Evolutionary conservation across 1,284 basidiomycete species (phyloP).

Genomic region (Ustilago loliicola): DNA sequence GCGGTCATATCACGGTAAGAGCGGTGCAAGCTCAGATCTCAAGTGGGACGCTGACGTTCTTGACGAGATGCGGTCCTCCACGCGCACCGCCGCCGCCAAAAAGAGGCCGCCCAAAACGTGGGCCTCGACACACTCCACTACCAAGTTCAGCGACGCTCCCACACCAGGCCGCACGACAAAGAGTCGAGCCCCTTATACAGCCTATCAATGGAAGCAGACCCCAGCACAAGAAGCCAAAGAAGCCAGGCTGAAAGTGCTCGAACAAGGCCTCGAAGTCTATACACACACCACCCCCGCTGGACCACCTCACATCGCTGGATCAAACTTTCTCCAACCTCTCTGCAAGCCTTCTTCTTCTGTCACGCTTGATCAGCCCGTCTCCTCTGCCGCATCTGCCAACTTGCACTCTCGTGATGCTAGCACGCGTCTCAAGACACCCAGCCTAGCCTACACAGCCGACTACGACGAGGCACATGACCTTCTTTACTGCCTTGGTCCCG

Average conservation of each 20-base stretch:
- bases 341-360: conserved; percentile 14
- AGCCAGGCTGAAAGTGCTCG: conserved; percentile 24
- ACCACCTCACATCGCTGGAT: conserved; percentile 14
- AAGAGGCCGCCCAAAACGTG: conserved; percentile 40
- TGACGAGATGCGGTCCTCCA: conserved; percentile 27
- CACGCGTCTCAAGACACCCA: conserved; percentile 24
- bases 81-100: not conserved
- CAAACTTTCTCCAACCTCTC: conserved; percentile 16
- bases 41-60: conserved; percentile 16
- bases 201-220: conserved; percentile 6
- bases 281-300: conserved; percentile 27
- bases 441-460: conserved; percentile 40
- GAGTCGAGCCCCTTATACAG: not conserved
- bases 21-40: not conserved
- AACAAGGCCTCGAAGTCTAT: conserved; percentile 28
- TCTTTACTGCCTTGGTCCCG: conserved; percentile 31
- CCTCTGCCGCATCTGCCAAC: conserved; percentile 1
- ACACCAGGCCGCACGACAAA: not conserved
- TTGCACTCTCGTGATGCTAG: not conserved
- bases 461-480: conserved; percentile 37
- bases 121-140: conserved; percentile 31
- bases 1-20: not conserved
- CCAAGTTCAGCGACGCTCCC: not conserved
- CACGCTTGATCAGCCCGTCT: not conserved
- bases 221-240: conserved; percentile 21